phyloP scores from a whole-genome alignment of 2,329 filamentous ascomycete species.

The Aspergillus pseudonomiae region DNA sequence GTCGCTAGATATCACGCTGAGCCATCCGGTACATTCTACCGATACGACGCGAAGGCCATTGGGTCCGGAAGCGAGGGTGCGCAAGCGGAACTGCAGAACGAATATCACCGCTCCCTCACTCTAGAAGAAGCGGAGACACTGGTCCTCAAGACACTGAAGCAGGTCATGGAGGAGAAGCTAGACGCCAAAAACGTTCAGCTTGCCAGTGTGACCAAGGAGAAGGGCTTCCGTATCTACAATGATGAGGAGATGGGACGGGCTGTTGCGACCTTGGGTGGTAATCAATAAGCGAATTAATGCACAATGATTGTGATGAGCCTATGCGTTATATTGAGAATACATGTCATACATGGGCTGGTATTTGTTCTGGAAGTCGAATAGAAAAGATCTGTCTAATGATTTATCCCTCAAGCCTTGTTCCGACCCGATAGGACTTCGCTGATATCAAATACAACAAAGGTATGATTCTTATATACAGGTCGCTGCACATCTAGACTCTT shows the following conservation, averaged over 20 bases:
- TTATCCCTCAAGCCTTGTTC: slow-evolving; percentile 4
- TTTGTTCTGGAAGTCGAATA: slow-evolving; percentile 29
- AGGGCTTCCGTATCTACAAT: slow-evolving; percentile 97
- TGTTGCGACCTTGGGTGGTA: slow-evolving; percentile 68
- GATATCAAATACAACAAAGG: slow-evolving; percentile 12
- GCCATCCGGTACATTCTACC: slow-evolving; percentile 96
- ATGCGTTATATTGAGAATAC: slow-evolving; percentile 19
- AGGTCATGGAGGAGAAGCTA: slow-evolving; percentile 99
- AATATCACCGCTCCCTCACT: slow-evolving; percentile 97
- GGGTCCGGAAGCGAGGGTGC: slow-evolving; percentile 96
- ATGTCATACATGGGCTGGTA: slow-evolving; percentile 19
- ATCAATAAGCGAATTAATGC: slow-evolving; percentile 39
- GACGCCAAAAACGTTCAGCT: slow-evolving; percentile 98
- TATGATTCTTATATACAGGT: slow-evolving; percentile 8
- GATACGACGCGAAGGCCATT: slow-evolving; percentile 98
- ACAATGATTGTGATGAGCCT: slow-evolving; percentile 18
- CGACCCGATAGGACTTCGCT: not conserved
- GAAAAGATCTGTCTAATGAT: slow-evolving; percentile 32
- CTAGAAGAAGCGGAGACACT: slow-evolving; percentile 91
- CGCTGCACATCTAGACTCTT: not conserved
- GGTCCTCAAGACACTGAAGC: slow-evolving; percentile 96
- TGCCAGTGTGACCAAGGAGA: slow-evolving; percentile 95
- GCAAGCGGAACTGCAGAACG: slow-evolving; percentile 96
- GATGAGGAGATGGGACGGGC: slow-evolving; percentile 96
- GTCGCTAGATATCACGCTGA: slow-evolving; percentile 82